Base-by-base conservation (phyloP, 345 rosid species). In the Acer saccharum region DNA sequence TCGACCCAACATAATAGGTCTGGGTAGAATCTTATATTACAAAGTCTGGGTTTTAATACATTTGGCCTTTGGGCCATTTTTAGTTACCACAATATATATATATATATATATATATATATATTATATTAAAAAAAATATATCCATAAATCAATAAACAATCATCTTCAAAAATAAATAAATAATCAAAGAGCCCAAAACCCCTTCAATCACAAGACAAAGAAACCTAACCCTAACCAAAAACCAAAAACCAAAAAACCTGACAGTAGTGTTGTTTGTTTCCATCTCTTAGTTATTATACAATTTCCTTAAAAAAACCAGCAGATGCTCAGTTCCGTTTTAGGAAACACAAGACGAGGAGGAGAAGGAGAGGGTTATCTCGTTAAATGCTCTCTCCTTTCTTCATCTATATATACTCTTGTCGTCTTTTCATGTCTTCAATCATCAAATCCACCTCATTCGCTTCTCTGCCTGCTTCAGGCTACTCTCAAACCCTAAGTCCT, bases 391-490 rank as follows among this genome's bases (percentile, higher is more conserved):
- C 85, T 84, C 81, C 75, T 70, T 57, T 76, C 75, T 62, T 57
- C 25, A 55, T 57, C 69, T 73, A 54, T 65, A 68, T 57, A 77
- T 46, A 9, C 67, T 21, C 67, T 68, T 46, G 81, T 72, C 64
- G n/a, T 89, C 65, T 13, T 67, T 93, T 89, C 95, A 95, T 93
- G 98, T 90, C 97, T 95, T 84, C 93, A 79, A 62, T 88, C 88
- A 69, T 69, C 82, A 69, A 16, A 48, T 11, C 23, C 78, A 74
- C 76, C 55, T 83, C 76, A 79, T 43, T 79, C 71, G 73, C 69
- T 79, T 80, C 84, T 82, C 63, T 81, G 74, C 63, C 57, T 78
- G 76, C 83, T 87, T 80, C 84, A 58, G 90, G 82, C 90, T 88
- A 80, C 77, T 84, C 77, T 77, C 91, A 79, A 85, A 68, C 85